Conservation (phyloP, 83 land plant species). For the Diphasiastrum complanatum region DNA sequence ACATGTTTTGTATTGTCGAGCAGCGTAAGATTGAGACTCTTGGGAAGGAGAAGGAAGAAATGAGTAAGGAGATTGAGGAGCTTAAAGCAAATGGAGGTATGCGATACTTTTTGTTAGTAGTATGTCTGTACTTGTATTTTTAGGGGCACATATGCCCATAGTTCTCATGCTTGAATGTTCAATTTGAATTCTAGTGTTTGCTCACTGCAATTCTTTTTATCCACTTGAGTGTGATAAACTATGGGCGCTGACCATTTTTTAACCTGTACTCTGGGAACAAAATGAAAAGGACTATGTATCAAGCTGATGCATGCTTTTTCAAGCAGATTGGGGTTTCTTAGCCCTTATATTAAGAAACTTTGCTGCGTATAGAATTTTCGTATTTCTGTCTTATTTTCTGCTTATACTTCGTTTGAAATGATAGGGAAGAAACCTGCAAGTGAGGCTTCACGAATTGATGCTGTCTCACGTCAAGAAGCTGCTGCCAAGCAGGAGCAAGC, state of each 20-base stretch:
- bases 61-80: conserved; percentile 50
- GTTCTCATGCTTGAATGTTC: background rate
- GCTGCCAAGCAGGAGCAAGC: conserved; percentile 37
- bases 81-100: conserved; percentile 34
- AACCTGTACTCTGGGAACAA: too few species aligned
- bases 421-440: conserved; percentile 29
- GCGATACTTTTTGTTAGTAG: background rate
- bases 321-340: too few species aligned
- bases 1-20: conserved; percentile 3
- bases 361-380: too few species aligned
- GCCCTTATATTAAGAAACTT: too few species aligned
- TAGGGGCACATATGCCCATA: background rate
- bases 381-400: background rate
- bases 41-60: conserved; percentile 60
- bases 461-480: conserved; percentile 24
- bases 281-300: too few species aligned
- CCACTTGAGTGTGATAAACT: too few species aligned
- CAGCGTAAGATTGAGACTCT: conserved; percentile 45
- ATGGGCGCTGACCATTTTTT: too few species aligned
- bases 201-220: too few species aligned
- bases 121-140: background rate
- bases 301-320: too few species aligned
- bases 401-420: background rate
- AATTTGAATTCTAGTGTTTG: too few species aligned
- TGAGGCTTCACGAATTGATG: conserved; percentile 29